Conservation (phyloP, 139 green algal genomes). For the Picochlorum sp. region DNA sequence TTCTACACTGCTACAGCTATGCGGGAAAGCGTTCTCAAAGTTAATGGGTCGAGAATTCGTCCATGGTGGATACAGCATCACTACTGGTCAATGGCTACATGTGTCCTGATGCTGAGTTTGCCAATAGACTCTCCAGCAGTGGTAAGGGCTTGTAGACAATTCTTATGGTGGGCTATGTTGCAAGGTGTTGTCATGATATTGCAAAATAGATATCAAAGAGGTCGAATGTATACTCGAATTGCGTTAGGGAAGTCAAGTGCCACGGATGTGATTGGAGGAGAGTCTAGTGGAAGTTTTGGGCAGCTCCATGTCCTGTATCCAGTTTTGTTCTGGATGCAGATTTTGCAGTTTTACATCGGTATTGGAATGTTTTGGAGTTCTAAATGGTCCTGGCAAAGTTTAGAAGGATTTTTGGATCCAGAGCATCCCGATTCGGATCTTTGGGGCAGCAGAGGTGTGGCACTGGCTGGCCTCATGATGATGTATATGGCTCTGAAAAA, state of each 20-base stretch:
- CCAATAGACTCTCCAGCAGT: slow-evolving; percentile 68
- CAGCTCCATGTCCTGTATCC: slow-evolving; percentile 86
- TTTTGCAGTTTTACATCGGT: slow-evolving; percentile 61
- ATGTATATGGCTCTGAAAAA: slow-evolving; percentile 71
- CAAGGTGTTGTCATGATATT: slow-evolving; percentile 51
- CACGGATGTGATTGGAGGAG: slow-evolving; percentile 85
- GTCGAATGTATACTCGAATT: slow-evolving; percentile 90
- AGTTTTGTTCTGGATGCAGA: slow-evolving; percentile 66
- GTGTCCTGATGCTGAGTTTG: slow-evolving; percentile 75
- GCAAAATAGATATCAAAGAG: slow-evolving; percentile 76
- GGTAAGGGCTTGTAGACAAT: slow-evolving; percentile 31
- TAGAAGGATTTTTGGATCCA: slow-evolving; percentile 71
- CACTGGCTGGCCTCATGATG: slow-evolving; percentile 39
- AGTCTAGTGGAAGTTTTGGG: slow-evolving; percentile 57
- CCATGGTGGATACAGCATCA: slow-evolving; percentile 93
- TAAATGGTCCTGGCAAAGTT: slow-evolving; percentile 36
- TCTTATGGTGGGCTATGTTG: slow-evolving; percentile 45
- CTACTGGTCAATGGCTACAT: slow-evolving; percentile 70
- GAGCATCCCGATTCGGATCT: slow-evolving; percentile 65
- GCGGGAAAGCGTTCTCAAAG: slow-evolving; percentile 81
- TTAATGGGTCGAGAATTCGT: slow-evolving; percentile 89
- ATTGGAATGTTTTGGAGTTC: slow-evolving; percentile 49
- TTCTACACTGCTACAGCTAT: slow-evolving; percentile 87
- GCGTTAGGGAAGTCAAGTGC: slow-evolving; percentile 77
- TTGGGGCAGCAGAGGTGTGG: slow-evolving; percentile 69